Conservation (phyloP, 2,329 filamentous ascomycete species). For the Phialophora macrospora region DNA sequence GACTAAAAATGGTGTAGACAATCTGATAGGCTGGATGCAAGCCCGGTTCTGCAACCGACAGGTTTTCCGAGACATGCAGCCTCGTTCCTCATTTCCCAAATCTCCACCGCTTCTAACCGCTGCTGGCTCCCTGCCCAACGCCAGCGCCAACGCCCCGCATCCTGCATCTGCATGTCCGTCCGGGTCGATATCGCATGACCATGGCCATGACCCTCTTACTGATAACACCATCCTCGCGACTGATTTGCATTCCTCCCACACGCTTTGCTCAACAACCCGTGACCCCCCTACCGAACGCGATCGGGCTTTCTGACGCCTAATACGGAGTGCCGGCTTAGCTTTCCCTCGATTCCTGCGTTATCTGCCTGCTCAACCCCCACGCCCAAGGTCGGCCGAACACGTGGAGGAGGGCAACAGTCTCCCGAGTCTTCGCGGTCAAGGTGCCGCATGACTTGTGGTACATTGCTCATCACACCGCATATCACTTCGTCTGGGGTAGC, state of each 20-base stretch:
- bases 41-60: neutral
- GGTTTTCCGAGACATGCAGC: neutral
- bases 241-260: constrained; percentile 1
- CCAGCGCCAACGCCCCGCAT: neutral
- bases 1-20: neutral
- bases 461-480: constrained; percentile 22
- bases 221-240: constrained; percentile 11
- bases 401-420: constrained; percentile 25
- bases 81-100: neutral
- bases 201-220: constrained; percentile 2
- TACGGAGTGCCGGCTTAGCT: neutral
- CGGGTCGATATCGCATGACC: constrained; percentile 11
- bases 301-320: neutral
- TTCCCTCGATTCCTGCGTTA: neutral
- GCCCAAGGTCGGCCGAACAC: constrained; percentile 19
- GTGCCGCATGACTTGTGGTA: constrained; percentile 36
- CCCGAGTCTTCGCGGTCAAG: constrained; percentile 26
- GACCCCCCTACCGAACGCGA: neutral
- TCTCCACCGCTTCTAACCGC: neutral
- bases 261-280: neutral
- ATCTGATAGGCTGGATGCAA: neutral
- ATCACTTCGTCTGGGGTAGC: constrained; percentile 20
- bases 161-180: neutral
- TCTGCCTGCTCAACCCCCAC: constrained; percentile 13
- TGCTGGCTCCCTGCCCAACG: neutral